Base-by-base conservation (phyloP, 1,284 basidiomycete species). In the Puccinia brachypodii region DNA sequence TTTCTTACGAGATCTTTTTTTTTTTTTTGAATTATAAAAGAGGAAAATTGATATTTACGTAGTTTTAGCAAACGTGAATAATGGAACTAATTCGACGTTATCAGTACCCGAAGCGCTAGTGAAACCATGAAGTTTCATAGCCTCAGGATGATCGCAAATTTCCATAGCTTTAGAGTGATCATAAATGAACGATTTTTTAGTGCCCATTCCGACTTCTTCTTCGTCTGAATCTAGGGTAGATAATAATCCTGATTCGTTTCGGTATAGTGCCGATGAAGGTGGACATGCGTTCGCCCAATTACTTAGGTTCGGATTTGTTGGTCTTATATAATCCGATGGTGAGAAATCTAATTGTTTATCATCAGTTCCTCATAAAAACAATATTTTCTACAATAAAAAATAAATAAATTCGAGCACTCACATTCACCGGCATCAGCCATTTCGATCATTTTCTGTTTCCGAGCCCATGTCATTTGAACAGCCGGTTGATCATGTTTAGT, bases 1-100 rank as follows among this genome's bases (percentile, higher is more conserved):
- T 28, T 25, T 77, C 0, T 33, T 47, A 25, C 11, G 25, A 9
- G 40, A 38, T 14, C 22, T 42, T 40, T 28, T 40, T 28, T 25
- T 2, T 25, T 31, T 3, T 38, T 42, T 8, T 31, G 44, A 73
- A 22, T 4, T 28, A 36, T 53, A 40, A 42, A 75, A 40, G 6
- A 22, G 53, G 3, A 33, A 47, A 7, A 38, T 31, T 38, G 19
- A 60, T n/a, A 72, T 60, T 76, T 66, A 75, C 79, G 71, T 84
- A 16, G 84, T 85, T 69, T 86, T 86, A 28, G 85, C 85, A 77
- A 85, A 85, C 19, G 85, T 85, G 83, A 86, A 86, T 31, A 86
- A 83, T 13, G 85, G 85, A 3, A 85, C 85, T 31, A 86, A 82
- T 31, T 85, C 85, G 9, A 84, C 84, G 19, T 83, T 80, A 64